Evolutionary conservation across 805 yeast genomes (phyloP).

Genomic region (Hyphopichia homilentoma): DNA sequence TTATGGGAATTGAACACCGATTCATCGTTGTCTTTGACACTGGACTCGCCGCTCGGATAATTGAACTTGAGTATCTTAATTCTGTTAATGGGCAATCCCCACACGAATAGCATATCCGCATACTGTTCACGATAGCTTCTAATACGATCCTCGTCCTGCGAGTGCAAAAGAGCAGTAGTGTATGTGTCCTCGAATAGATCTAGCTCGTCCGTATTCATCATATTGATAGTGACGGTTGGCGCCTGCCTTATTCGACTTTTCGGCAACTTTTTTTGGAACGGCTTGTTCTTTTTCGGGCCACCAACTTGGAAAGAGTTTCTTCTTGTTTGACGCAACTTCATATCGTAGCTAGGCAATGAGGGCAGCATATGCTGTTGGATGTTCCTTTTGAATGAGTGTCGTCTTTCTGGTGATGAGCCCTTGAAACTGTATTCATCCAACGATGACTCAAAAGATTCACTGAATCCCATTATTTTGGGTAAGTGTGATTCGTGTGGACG

Average conservation of each 20-base stretch:
- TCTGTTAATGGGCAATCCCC: conserved; percentile 83
- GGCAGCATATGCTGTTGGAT: too few relatives aligned
- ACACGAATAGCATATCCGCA: conserved; percentile 68
- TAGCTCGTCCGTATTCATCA: conserved; percentile 41
- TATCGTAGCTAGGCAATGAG: background rate
- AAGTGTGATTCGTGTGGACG: background rate
- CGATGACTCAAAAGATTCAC: conserved; percentile 3
- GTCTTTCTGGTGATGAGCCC: conserved; percentile 4
- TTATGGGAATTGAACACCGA: conserved; percentile 30
- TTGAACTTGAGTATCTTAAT: conserved; percentile 76
- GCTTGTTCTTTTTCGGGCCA: background rate
- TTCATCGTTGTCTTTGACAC: conserved; percentile 5
- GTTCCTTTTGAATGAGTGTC: conserved; percentile 1
- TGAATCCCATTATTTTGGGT: too few relatives aligned
- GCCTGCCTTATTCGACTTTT: conserved; percentile 17
- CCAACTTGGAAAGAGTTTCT: background rate
- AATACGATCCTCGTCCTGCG: conserved; percentile 34
- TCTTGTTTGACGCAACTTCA: background rate
- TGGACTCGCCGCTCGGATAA: conserved; percentile 23
- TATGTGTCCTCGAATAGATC: conserved; percentile 44
- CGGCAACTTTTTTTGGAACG: conserved; percentile 5
- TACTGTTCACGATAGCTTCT: conserved; percentile 58
- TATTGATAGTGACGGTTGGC: conserved; percentile 40
- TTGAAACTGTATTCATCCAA: conserved; percentile 1
- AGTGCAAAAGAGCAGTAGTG: conserved; percentile 37